phyloP scores from a whole-genome alignment of 2,329 filamentous ascomycete genomes.

The Trichothecium roseum region DNA sequence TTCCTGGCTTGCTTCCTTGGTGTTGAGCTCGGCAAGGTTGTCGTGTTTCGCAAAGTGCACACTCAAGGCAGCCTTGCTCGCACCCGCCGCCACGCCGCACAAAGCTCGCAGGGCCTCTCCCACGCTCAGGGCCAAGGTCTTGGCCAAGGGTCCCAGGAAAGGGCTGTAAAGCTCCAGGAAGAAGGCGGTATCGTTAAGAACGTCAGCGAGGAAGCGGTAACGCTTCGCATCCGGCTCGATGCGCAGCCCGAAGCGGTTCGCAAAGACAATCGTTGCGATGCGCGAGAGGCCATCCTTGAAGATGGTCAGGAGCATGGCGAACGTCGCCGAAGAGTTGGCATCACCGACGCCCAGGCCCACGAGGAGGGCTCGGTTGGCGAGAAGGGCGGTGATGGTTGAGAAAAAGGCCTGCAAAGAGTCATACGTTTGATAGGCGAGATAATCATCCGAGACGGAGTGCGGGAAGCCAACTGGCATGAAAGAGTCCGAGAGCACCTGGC shows the following conservation, averaged over 20 bases:
- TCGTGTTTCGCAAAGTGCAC: conserved; percentile 83
- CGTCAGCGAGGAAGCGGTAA: conserved; percentile 76
- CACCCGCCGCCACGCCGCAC: conserved; percentile 84
- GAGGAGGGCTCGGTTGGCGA: conserved; percentile 75
- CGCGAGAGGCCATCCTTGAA: conserved; percentile 73
- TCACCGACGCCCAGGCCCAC: conserved; percentile 76
- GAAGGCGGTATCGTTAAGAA: conserved; percentile 82
- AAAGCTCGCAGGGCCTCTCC: conserved; percentile 47
- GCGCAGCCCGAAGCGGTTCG: conserved; percentile 67
- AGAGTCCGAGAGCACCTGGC: conserved; percentile 46
- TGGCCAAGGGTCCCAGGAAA: conserved; percentile 46
- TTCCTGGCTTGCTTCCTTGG: conserved; percentile 91
- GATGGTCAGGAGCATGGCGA: conserved; percentile 72
- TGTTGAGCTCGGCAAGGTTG: conserved; percentile 88
- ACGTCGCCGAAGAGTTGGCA: conserved; percentile 66
- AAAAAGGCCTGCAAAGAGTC: conserved; percentile 81
- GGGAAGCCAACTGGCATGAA: conserved; percentile 87
- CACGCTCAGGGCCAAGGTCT: conserved; percentile 37
- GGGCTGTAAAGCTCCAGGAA: conserved; percentile 78
- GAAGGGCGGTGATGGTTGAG: conserved; percentile 66
- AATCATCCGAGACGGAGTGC: conserved; percentile 75
- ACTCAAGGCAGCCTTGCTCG: conserved; percentile 81
- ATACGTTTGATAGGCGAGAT: conserved; percentile 59
- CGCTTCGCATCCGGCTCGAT: conserved; percentile 87
- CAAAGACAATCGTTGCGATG: conserved; percentile 77